Conservation (phyloP, 2,329 filamentous ascomycete species). For the Colletotrichum limetticola region DNA sequence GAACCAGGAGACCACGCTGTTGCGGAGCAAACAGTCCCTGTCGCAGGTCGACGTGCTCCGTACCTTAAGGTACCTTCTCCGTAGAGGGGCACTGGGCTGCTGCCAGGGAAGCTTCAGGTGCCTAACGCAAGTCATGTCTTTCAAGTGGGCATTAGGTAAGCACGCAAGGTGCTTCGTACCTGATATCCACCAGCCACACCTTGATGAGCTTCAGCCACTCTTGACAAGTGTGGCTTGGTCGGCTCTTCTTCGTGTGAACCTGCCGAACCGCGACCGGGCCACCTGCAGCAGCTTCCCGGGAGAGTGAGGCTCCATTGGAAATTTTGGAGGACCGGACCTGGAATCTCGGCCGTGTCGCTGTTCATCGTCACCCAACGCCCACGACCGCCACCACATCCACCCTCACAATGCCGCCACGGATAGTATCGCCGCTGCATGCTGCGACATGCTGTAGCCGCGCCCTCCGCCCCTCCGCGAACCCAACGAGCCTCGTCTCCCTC, state of each 20-base stretch:
- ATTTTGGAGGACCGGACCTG: slow-evolving; percentile 30
- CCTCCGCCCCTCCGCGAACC: slow-evolving; percentile 19
- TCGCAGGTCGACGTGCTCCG: slow-evolving; percentile 11
- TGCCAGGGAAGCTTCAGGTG: slow-evolving; percentile 11
- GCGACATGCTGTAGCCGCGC: slow-evolving; percentile 35
- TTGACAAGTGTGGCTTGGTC: background rate
- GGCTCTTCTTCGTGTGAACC: slow-evolving; percentile 9
- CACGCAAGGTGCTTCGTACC: background rate
- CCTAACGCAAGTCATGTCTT: slow-evolving; percentile 4
- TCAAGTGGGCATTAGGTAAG: background rate
- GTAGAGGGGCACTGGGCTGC: slow-evolving; percentile 1
- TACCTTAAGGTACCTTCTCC: background rate
- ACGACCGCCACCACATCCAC: slow-evolving; percentile 10
- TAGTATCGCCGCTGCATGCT: slow-evolving; percentile 30
- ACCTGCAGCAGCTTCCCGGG: background rate
- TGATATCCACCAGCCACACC: slow-evolving; percentile 1
- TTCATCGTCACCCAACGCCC: slow-evolving; percentile 2
- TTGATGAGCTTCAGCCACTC: background rate
- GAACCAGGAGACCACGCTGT: slow-evolving; percentile 20
- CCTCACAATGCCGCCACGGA: slow-evolving; percentile 34
- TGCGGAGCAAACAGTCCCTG: slow-evolving; percentile 30
- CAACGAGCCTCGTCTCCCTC: slow-evolving; percentile 44
- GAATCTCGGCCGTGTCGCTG: slow-evolving; percentile 14
- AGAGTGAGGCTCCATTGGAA: slow-evolving; percentile 23
- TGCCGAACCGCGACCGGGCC: background rate